phyloP scores from a whole-genome alignment of 202 grass and related monocot species.

The Sporobolus alterniflorus region DNA sequence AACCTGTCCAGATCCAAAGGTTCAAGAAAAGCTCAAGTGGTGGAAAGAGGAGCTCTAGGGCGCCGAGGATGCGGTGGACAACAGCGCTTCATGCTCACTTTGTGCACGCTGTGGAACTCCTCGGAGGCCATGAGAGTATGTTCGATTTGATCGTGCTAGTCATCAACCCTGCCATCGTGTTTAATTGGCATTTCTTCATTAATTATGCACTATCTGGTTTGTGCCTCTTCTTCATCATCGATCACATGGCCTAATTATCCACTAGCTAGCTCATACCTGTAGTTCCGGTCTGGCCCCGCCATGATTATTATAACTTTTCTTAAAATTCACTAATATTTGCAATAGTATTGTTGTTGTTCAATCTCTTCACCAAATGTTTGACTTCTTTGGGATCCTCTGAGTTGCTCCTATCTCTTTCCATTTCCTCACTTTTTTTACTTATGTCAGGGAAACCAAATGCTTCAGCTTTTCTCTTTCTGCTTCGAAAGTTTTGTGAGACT shows the following conservation, averaged over 20 bases:
- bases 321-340: neutral
- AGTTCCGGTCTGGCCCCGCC: neutral
- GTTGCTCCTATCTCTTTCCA: neutral
- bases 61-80: constrained; percentile 97
- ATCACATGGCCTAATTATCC: neutral
- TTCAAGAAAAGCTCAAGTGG: constrained; percentile 62
- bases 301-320: neutral
- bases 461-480: neutral
- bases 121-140: constrained; percentile 98
- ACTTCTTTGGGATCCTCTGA: neutral
- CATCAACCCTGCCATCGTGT: neutral
- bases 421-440: neutral
- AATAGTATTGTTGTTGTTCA: neutral
- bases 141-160: constrained; percentile 10
- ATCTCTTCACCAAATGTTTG: neutral
- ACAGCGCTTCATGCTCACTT: constrained; percentile 93
- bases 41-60: constrained; percentile 72
- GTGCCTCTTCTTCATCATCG: neutral
- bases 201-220: neutral
- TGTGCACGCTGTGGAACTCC: constrained; percentile 90
- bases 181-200: neutral
- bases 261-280: neutral
- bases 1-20: constrained; percentile 61
- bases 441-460: neutral
- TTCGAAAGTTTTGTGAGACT: neutral